These are phyloP conservation scores for Calonectria naviculata DNA, from an alignment of 2,329 filamentous ascomycete species.

Conservation along the genomic window DNA sequence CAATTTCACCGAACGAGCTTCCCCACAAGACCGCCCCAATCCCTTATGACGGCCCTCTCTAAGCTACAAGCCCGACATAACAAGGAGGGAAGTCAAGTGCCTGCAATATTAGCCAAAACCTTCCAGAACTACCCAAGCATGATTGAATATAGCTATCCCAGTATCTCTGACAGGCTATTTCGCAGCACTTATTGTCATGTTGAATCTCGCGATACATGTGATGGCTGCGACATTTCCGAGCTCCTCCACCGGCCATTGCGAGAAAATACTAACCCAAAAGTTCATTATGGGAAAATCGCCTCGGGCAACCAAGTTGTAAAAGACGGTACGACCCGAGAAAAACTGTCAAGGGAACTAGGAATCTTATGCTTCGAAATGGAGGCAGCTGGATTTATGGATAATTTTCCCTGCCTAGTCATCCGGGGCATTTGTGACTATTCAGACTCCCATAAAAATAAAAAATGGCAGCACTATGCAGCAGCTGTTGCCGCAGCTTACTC, in stretches of 20 bases:
- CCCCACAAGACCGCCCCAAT: neutral
- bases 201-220: neutral
- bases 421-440: constrained; percentile 26
- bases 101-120: neutral
- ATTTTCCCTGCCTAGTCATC: constrained; percentile 47
- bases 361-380: constrained; percentile 46
- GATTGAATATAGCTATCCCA: neutral
- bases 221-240: neutral
- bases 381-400: constrained; percentile 40
- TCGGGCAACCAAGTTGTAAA: neutral
- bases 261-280: neutral
- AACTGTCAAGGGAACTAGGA: constrained; percentile 26
- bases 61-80: neutral
- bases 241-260: fast-evolving
- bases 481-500: neutral
- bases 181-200: neutral
- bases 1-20: neutral
- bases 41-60: neutral
- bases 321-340: constrained; percentile 33
- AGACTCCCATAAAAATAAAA: constrained; percentile 3
- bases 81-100: neutral
- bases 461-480: constrained; percentile 1
- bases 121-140: neutral
- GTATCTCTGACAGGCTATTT: neutral
- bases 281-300: constrained; percentile 7